Evolutionary conservation across 805 yeast genomes (phyloP).

Genomic region (Saccharomyces paradoxus): DNA sequence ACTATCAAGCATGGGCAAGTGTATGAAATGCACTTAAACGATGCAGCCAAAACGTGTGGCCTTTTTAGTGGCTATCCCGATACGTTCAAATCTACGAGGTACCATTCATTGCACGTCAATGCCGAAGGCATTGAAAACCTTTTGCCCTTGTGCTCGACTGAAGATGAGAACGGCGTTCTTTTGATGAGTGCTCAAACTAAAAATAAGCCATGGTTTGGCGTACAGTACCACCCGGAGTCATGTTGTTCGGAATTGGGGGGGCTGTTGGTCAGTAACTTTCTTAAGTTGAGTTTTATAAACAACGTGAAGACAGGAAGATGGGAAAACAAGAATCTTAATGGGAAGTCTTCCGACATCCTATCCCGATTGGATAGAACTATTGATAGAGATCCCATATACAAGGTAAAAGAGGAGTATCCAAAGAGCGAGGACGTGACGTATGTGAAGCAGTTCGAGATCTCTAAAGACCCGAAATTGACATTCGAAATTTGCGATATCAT

Average conservation of each 20-base stretch:
- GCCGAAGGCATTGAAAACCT: constrained; percentile 28
- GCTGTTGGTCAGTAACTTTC: constrained; percentile 51
- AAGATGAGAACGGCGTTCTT: constrained; percentile 36
- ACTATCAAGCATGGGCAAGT: constrained; percentile 82
- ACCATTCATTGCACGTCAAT: constrained; percentile 69
- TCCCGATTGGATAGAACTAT: constrained; percentile 14
- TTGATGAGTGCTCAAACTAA: constrained; percentile 75
- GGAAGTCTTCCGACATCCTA: constrained; percentile 5
- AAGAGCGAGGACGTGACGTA: not conserved
- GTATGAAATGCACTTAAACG: constrained; percentile 36
- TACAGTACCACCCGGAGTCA: constrained; percentile 96
- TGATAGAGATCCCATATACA: constrained; percentile 20
- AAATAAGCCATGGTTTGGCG: constrained; percentile 71
- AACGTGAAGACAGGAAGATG: constrained; percentile 20
- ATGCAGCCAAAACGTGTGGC: constrained; percentile 20
- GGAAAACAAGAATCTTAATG: constrained; percentile 6
- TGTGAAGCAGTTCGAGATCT: constrained; percentile 7
- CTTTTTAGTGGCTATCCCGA: constrained; percentile 37
- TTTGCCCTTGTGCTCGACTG: constrained; percentile 54
- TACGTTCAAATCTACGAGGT: constrained; percentile 64
- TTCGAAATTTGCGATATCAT: constrained; percentile 47
- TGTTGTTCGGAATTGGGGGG: constrained; percentile 70
- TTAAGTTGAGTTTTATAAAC: constrained; percentile 17
- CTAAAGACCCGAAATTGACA: constrained; percentile 24
- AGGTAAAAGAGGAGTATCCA: not conserved